Evolutionary conservation across 176 grass and related monocot species (phyloP).

Genomic region (Elaeis guineensis): DNA sequence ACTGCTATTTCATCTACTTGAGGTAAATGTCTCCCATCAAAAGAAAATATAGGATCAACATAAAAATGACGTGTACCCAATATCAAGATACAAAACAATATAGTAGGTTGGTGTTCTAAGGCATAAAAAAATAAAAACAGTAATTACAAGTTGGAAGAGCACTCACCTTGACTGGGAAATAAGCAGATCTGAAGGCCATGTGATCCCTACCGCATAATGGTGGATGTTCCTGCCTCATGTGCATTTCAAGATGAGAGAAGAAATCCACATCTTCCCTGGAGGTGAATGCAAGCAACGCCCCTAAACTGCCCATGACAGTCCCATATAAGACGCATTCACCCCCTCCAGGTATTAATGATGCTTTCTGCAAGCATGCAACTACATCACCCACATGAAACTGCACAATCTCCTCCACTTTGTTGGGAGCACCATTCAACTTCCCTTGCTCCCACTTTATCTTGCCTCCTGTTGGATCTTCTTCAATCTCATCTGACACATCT

Average conservation of each 20-base stretch:
- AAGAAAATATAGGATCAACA: no score
- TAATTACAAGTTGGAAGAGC: constrained; percentile 5
- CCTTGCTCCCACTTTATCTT: constrained; percentile 99
- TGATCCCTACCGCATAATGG: constrained; percentile 97
- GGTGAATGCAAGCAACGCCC: constrained; percentile 89
- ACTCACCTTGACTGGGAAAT: constrained; percentile 96
- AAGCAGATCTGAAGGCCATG: constrained; percentile 90
- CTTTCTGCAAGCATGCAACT: constrained; percentile 92
- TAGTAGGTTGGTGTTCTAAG: background rate
- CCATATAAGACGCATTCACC: constrained; percentile 94
- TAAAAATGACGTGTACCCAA: no score
- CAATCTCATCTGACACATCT: constrained; percentile 95
- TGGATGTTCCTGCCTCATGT: constrained; percentile 95
- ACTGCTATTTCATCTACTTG: no score
- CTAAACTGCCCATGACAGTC: constrained; percentile 89
- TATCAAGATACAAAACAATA: no score
- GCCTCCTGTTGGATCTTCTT: constrained; percentile 96
- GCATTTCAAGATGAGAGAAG: constrained; percentile 99
- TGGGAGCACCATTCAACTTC: constrained; percentile 89
- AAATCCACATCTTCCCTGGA: constrained; percentile 98
- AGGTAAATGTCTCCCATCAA: no score
- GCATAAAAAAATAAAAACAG: background rate
- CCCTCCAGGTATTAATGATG: constrained; percentile 85
- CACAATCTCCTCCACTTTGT: constrained; percentile 98
- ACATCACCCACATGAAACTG: constrained; percentile 99